Base-by-base conservation (phyloP, 805 yeast genomes). In the Kazachstania africana region DNA sequence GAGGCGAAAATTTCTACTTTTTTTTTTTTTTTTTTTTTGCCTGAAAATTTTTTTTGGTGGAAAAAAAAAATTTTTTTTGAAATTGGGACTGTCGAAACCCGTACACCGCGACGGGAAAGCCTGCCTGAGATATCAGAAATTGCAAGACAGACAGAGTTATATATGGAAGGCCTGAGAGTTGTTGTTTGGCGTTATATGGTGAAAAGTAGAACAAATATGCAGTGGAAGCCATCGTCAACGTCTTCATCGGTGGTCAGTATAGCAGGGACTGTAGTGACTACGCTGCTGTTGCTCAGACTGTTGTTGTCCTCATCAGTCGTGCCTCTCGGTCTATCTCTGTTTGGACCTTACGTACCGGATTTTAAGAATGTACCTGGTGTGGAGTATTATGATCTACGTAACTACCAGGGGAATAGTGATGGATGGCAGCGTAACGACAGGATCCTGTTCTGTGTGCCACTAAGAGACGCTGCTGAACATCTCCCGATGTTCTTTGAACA, bases 391-490 rank as follows among this genome's bases (percentile, higher is more conserved):
- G 96, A 87, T 51, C 60, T 87, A 45, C 66, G 63, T 13, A 68
- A 78, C 38, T 75, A 72, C 43, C 64, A 60, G 29, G 85, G 91
- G 5, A 57, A 77, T 10, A 67, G 67, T 5, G 68, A 74, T 32
- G 95, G 95, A 6, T 79, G 91, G 91, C 79, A 77, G 44, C 61
- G 65, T 29, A 72, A 69, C 10, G 95, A 87, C 50, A 65, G 94
- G 29, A 78, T 85, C 14, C 60, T 85, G 36, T 81, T 83, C 43
- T 74, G 88, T 43, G 94, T 87, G 8, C 96, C 96, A 5, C 64
- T 85, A 43, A 72, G 96, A 60, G 95, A 87, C 54, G 96, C 96
- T 1, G 80, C 87, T 3, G 72, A 78, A 13, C 95, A 84, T 62
- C 63, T 85, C 53, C 88, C 91, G 26, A 76, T 84, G 82, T 83